phyloP scores from a whole-genome alignment of 306 rosid genomes.

The Cicer judaicum region DNA sequence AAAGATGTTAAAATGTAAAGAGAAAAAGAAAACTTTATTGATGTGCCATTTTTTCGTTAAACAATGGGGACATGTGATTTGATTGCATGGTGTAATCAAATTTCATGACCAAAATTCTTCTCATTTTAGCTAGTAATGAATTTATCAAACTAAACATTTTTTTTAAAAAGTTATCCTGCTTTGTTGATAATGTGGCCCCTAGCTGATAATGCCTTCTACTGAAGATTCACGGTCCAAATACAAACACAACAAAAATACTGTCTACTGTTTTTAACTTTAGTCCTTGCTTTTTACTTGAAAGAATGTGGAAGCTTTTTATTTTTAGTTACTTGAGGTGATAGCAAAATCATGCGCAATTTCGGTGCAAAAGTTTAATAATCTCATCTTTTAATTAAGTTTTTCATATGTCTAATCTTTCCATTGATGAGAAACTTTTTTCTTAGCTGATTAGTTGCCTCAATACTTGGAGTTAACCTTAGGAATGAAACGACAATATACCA shows the following conservation, averaged over 20 bases:
- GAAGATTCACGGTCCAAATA: conserved; percentile 41
- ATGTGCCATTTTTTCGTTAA: background rate
- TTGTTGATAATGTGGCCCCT: conserved; percentile 39
- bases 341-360: conserved; percentile 37
- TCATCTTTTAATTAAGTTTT: conserved; percentile 20
- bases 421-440: conserved; percentile 10
- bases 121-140: conserved; percentile 16
- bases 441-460: conserved; percentile 18
- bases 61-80: conserved; percentile 3
- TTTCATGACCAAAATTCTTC: conserved; percentile 29
- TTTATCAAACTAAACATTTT: conserved; percentile 2
- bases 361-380: conserved; percentile 36
- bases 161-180: background rate
- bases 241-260: conserved; percentile 29
- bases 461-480: background rate
- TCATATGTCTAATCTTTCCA: conserved; percentile 28
- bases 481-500: conserved; percentile 7
- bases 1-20: too few relatives aligned
- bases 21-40: background rate
- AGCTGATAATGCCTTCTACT: conserved; percentile 30
- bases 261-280: conserved; percentile 41
- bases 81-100: conserved; percentile 7
- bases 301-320: conserved; percentile 15
- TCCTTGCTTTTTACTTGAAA: conserved; percentile 23
- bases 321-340: conserved; percentile 26